phyloP scores from a whole-genome alignment of 352 stramenopile species.

The Globisporangium emineosum region DNA sequence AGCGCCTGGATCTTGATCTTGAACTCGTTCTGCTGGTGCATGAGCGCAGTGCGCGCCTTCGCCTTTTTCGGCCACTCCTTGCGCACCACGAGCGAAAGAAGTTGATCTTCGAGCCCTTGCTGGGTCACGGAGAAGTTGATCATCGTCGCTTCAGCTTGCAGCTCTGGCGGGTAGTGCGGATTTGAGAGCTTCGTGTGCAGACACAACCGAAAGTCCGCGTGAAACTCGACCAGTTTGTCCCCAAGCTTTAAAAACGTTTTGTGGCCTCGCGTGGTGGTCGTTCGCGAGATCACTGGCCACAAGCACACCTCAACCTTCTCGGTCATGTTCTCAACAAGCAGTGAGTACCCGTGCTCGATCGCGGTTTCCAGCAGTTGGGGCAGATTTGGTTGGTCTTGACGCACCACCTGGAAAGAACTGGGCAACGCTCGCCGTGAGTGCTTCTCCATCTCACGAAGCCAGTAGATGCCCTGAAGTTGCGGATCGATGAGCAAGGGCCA shows the following conservation, averaged over 20 bases:
- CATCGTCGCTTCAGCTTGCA: slow-evolving; percentile 89
- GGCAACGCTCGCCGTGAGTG: slow-evolving; percentile 30
- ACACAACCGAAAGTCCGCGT: slow-evolving; percentile 81
- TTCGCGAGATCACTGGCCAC: slow-evolving; percentile 78
- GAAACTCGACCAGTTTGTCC: slow-evolving; percentile 85
- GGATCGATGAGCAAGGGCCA: slow-evolving; percentile 90
- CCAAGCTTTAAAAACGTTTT: slow-evolving; percentile 81
- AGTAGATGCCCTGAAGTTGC: slow-evolving; percentile 89
- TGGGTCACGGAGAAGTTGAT: slow-evolving; percentile 93
- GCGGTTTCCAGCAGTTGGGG: slow-evolving; percentile 66
- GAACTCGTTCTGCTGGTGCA: slow-evolving; percentile 90
- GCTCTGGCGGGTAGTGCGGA: slow-evolving; percentile 88
- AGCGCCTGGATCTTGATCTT: slow-evolving; percentile 85
- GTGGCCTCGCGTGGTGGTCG: slow-evolving; percentile 69
- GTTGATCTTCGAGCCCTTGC: slow-evolving; percentile 87
- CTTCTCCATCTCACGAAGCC: slow-evolving; percentile 86
- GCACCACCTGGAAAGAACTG: slow-evolving; percentile 70
- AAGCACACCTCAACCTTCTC: slow-evolving; percentile 86
- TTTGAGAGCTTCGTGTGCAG: slow-evolving; percentile 93
- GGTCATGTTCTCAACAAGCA: slow-evolving; percentile 90
- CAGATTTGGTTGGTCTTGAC: slow-evolving; percentile 82
- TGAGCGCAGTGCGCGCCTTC: slow-evolving; percentile 62
- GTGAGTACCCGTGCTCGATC: slow-evolving; percentile 71
- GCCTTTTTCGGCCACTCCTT: slow-evolving; percentile 90
- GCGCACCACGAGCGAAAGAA: slow-evolving; percentile 83